Conservation (phyloP, 441 rosid species). For the Eutrema salsugineum region DNA sequence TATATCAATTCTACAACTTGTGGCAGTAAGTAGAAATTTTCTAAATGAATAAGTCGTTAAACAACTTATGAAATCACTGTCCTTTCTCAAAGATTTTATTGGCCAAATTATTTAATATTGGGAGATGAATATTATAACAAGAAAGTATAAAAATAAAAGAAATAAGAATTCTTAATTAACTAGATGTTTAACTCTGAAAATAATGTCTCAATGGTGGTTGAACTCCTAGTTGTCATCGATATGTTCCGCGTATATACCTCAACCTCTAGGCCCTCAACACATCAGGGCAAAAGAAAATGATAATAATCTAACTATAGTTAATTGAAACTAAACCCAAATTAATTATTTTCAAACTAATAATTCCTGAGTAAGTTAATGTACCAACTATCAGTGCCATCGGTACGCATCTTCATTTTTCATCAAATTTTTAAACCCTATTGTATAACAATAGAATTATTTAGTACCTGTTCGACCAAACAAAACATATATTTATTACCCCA, state of each 20-base stretch:
- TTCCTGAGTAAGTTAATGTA: constrained; percentile 14
- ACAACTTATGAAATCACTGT: constrained; percentile 7
- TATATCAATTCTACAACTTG: not conserved
- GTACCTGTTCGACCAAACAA: too few species aligned
- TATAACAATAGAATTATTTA: not conserved
- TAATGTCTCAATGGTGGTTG: constrained; percentile 17
- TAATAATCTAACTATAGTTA: not conserved
- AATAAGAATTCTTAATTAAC: not conserved
- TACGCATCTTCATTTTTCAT: not conserved
- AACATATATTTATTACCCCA: not conserved
- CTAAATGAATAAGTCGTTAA: not conserved
- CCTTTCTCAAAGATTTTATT: not conserved
- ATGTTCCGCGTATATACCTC: constrained; percentile 18
- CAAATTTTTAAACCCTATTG: not conserved
- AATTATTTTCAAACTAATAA: not conserved
- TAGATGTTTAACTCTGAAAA: constrained; percentile 10
- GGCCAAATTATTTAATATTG: not conserved
- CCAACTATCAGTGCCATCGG: not conserved
- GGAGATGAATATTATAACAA: not conserved
- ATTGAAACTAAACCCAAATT: not conserved
- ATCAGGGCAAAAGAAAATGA: constrained; percentile 8
- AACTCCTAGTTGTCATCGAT: constrained; percentile 26
- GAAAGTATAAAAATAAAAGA: not conserved
- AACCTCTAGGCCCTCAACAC: too few species aligned
- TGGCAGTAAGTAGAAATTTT: not conserved